Evolutionary conservation across 1,284 basidiomycete species (phyloP), one percentile per base, ranked within the genome.

Genomic region (Cutaneotrichosporon cyanovorans): DNA sequence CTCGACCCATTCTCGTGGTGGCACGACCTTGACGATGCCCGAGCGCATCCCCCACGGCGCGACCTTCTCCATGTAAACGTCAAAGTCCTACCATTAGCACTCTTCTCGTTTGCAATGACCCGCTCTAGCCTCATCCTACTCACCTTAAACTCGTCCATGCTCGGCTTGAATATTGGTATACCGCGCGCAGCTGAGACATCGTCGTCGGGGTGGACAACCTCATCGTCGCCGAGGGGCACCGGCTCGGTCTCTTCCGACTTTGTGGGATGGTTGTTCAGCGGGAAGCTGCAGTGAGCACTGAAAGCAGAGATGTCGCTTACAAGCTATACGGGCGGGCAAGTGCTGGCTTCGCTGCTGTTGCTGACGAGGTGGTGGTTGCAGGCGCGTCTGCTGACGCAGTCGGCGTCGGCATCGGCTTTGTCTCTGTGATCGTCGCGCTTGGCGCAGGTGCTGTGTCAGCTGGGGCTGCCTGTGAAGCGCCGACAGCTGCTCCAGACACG

Each of bases 1-100:
- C 44, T 82, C 78, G 25, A 77, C 78, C 91, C 92, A 95, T 76
- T 92, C 86, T 61, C 82, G 80, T 2, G 91, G 91, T 34, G 91
- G 91, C 53, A 96, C 84, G 56, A 96, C 80, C 73, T 96, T 96
- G 53, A 91, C 83, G 51, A 96, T 92, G 18, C 91, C 90, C 57
- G 87, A 89, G 46, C 77, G 77, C 67, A 77, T 78, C 0, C 91
- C 91, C 87, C 92, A 96, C 46, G 80, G 78, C 65, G 90, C 87
- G 33, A 95, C 78, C 50, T 73, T 79, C 54, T 80, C 82, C 78
- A 93, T 84, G 68, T 90, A 96, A 4, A 69, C 80, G 63, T 92
- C 89, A 66, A 93, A 93, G 65, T 93, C 86, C 58, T 76, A 63
- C 21, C 16, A 19, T 23, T 37, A 42, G 32, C 21, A 14, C n/a